These are phyloP conservation scores for Boletus huronensis DNA, from an alignment of 768 basidiomycete species.

Conservation along the genomic window DNA sequence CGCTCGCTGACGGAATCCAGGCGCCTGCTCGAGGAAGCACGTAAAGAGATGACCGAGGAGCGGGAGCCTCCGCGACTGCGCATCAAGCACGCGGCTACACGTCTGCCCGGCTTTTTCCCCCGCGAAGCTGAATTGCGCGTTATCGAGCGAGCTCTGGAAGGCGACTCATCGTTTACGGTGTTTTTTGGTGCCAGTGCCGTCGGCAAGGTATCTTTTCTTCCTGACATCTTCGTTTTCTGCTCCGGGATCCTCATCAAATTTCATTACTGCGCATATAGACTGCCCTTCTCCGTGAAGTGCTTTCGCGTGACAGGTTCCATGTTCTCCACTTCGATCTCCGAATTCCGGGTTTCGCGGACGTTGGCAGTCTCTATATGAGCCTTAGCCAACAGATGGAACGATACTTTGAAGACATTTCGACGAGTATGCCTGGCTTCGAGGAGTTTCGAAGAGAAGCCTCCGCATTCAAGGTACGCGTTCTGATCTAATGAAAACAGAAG, in stretches of 20 bases:
- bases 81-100: constrained; percentile 74
- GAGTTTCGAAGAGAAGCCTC: constrained; percentile 73
- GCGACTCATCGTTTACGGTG: constrained; percentile 75
- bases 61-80: constrained; percentile 63
- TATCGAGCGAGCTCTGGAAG: constrained; percentile 60
- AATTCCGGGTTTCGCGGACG: constrained; percentile 80
- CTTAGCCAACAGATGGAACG: constrained; percentile 79
- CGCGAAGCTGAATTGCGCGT: constrained; percentile 63
- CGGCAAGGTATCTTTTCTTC: constrained; percentile 57
- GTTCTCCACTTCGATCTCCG: constrained; percentile 83
- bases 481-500: not conserved
- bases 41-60: constrained; percentile 67
- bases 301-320: constrained; percentile 65
- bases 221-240: not conserved
- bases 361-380: constrained; percentile 72
- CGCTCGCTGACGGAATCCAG: constrained; percentile 78
- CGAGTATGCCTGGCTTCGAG: constrained; percentile 57
- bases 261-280: constrained; percentile 44
- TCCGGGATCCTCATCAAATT: not conserved
- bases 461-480: constrained; percentile 66
- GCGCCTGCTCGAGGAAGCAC: constrained; percentile 71
- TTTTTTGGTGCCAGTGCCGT: constrained; percentile 79
- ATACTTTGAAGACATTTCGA: constrained; percentile 67
- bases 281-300: constrained; percentile 72
- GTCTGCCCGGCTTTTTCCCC: constrained; percentile 70